Conservation (phyloP, 345 rosid species). For the Dovyalis caffra region DNA sequence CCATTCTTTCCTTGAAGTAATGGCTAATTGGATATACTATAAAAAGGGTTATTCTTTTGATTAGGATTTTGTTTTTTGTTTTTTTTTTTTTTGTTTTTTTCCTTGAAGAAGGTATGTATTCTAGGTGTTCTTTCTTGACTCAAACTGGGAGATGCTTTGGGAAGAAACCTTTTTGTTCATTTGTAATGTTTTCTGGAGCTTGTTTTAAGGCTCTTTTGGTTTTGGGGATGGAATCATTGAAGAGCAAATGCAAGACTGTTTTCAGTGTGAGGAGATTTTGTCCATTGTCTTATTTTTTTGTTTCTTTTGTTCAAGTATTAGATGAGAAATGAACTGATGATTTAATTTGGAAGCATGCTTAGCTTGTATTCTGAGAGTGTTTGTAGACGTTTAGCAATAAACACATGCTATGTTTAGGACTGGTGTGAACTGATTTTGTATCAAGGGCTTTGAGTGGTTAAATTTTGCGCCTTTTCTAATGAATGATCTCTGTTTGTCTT, state of each 20-base stretch:
- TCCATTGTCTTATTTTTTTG: not conserved
- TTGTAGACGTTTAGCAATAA: not conserved
- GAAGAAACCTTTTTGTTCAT: conserved; percentile 34
- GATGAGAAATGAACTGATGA: not conserved
- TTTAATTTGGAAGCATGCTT: not conserved
- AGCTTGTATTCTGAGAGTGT: not conserved
- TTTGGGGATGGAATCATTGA: conserved; percentile 31
- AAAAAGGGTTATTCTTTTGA: conserved; percentile 17
- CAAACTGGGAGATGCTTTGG: conserved; percentile 33
- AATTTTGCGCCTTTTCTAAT: not conserved
- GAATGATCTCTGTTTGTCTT: conserved; percentile 12
- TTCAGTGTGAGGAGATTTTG: conserved; percentile 34
- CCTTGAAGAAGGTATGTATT: conserved; percentile 25
- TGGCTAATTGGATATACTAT: conserved; percentile 21
- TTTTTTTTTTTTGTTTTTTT: too few relatives aligned
- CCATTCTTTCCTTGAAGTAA: conserved; percentile 43
- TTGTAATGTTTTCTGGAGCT: conserved; percentile 35
- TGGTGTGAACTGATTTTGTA: not conserved
- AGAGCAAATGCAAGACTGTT: conserved; percentile 34
- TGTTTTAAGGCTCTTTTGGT: conserved; percentile 18
- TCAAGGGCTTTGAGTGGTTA: not conserved
- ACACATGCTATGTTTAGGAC: not conserved
- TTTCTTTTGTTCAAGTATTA: not conserved
- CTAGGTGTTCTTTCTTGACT: conserved; percentile 26
- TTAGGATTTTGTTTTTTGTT: conserved; percentile 1